Percentiles rank a stretch among this genome's conserved stretches.
These are phyloP conservation scores for Prototheca cutis DNA, from an alignment of 163 green algal genomes.

Conservation along the genomic window DNA sequence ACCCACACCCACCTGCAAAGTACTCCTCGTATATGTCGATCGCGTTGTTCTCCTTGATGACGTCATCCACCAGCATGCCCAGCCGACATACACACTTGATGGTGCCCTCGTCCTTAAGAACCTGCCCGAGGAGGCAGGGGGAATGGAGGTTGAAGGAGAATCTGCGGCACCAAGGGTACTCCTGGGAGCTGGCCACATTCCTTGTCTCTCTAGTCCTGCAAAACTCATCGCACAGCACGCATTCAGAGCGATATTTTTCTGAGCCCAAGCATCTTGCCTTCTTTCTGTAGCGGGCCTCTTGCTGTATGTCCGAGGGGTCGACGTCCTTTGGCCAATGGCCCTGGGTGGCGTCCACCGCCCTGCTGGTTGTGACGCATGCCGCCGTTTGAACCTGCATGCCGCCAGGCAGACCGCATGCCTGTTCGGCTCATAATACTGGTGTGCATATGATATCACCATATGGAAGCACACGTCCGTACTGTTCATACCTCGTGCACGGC, in stretches of 20 bases:
- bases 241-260: no score
- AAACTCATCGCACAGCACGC: no score
- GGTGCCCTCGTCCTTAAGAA: constrained; percentile 94
- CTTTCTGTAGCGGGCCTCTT: constrained; percentile 62
- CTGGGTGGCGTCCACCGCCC: constrained; percentile 56
- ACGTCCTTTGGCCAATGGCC: constrained; percentile 86
- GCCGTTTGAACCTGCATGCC: constrained; percentile 61
- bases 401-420: no score
- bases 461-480: no score
- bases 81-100: constrained; percentile 65
- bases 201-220: no score
- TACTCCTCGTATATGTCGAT: constrained; percentile 90
- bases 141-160: no score
- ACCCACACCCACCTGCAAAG: constrained; percentile 37
- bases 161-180: no score
- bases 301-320: constrained; percentile 73
- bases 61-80: constrained; percentile 51
- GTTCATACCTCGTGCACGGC: constrained; percentile 79
- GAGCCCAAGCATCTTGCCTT: no score
- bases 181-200: no score
- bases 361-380: constrained; percentile 61
- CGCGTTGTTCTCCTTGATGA: constrained; percentile 85
- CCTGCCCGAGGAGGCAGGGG: no score
- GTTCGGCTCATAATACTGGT: no score
- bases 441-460: no score